Evolutionary conservation across 192 early-diverging fungal species (phyloP).

Genomic region (Polychytrium aggregatum): DNA sequence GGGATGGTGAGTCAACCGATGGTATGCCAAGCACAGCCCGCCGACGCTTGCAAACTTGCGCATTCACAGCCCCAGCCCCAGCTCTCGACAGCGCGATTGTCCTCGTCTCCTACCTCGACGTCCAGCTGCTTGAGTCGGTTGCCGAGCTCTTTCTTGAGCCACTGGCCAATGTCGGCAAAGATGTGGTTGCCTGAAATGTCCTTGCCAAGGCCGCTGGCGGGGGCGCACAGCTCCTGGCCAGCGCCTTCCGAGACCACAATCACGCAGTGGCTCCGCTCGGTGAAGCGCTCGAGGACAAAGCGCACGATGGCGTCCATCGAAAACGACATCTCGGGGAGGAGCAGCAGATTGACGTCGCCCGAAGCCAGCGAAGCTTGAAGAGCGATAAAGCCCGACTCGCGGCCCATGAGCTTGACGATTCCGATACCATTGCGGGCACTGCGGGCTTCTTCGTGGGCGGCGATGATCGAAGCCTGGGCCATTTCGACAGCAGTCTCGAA

Average conservation of each 20-base stretch:
- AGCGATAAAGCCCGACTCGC: constrained; percentile 26
- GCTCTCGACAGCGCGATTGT: background rate
- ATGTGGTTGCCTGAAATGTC: constrained; percentile 19
- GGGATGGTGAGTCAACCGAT: too few species aligned
- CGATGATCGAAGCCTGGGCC: constrained; percentile 14
- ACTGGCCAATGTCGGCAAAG: constrained; percentile 17
- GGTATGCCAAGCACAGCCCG: background rate
- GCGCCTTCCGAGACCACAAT: constrained; percentile 25
- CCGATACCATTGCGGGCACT: constrained; percentile 13
- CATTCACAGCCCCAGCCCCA: too few species aligned
- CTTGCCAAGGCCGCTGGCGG: constrained; percentile 1
- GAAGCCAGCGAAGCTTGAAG: constrained; percentile 18
- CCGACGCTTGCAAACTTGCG: too few species aligned
- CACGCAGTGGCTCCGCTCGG: constrained; percentile 6
- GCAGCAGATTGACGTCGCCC: constrained; percentile 22
- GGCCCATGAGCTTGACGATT: constrained; percentile 26
- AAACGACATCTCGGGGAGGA: constrained; percentile 19
- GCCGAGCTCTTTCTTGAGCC: constrained; percentile 11
- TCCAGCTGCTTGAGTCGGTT: constrained; percentile 9
- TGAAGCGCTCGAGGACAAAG: constrained; percentile 6
- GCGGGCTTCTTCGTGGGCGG: constrained; percentile 24
- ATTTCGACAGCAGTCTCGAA: constrained; percentile 24
- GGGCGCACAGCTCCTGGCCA: constrained; percentile 14
- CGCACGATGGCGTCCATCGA: constrained; percentile 6
- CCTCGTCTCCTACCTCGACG: constrained; percentile 6